Percentiles rank a stretch among this genome's conserved stretches.
Evolutionary conservation across 1,139 yeast species (phyloP).

Genomic region (Debaryomycetaceae sp.): DNA sequence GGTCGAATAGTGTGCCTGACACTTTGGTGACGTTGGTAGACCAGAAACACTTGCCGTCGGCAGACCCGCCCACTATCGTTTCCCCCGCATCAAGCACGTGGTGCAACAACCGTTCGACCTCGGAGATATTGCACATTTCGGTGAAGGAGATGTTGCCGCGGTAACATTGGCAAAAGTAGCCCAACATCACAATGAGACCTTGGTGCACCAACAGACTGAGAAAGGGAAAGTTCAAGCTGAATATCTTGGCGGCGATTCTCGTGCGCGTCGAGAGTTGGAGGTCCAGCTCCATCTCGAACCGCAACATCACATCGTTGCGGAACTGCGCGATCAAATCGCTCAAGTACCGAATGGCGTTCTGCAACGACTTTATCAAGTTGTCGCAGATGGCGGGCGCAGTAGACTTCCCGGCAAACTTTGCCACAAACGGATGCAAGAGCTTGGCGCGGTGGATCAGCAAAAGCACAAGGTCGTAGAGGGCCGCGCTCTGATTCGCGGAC

Average conservation of each 20-base stretch:
- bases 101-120: background rate
- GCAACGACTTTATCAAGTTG: slow-evolving; percentile 11
- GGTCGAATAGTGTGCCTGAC: background rate
- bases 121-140: background rate
- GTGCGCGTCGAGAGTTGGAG: background rate
- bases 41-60: background rate
- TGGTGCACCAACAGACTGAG: slow-evolving; percentile 40
- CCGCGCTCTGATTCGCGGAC: slow-evolving; percentile 19
- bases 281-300: background rate
- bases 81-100: background rate
- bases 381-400: slow-evolving; percentile 18
- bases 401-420: slow-evolving; percentile 23
- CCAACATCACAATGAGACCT: slow-evolving; percentile 40
- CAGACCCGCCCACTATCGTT: background rate
- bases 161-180: slow-evolving; percentile 6
- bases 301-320: background rate
- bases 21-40: background rate
- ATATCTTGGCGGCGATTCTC: slow-evolving; percentile 17
- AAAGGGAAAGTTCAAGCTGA: slow-evolving; percentile 32
- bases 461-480: slow-evolving; percentile 33
- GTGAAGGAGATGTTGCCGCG: background rate
- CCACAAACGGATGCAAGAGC: slow-evolving; percentile 40
- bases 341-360: background rate
- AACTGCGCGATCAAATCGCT: background rate
- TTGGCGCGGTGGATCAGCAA: slow-evolving; percentile 41